Evolutionary conservation across 1,139 yeast genomes (phyloP).

Genomic region (Geotrichum fermentans): DNA sequence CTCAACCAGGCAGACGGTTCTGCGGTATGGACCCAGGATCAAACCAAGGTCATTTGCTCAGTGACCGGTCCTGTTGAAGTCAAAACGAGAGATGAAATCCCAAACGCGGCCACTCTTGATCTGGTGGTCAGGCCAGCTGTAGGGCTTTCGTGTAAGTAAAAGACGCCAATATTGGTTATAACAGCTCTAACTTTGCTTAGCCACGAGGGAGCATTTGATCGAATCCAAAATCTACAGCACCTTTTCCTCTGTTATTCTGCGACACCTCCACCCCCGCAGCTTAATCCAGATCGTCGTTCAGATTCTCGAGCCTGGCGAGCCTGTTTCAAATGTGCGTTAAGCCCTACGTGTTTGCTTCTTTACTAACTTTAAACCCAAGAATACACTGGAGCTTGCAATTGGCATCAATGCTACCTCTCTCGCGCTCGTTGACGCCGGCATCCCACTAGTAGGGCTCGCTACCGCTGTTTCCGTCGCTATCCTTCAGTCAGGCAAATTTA

Average conservation of each 20-base stretch:
- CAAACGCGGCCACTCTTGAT: constrained; percentile 73
- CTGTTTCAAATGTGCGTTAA: constrained; percentile 27
- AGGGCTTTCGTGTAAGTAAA: constrained; percentile 52
- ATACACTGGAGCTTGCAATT: constrained; percentile 54
- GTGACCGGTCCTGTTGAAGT: constrained; percentile 92
- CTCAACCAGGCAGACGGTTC: constrained; percentile 75
- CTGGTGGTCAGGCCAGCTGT: constrained; percentile 72
- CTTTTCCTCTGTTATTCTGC: constrained; percentile 55
- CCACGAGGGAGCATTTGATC: constrained; percentile 70
- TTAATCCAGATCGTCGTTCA: constrained; percentile 85
- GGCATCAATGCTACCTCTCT: constrained; percentile 67
- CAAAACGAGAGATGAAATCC: constrained; percentile 75
- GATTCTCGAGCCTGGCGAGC: constrained; percentile 58
- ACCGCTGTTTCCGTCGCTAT: constrained; percentile 51
- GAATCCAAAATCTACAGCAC: constrained; percentile 68
- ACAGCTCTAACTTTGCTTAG: too few relatives aligned
- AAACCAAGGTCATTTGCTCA: constrained; percentile 62
- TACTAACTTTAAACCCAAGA: constrained; percentile 19
- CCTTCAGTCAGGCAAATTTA: constrained; percentile 35
- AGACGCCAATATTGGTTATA: too few relatives aligned
- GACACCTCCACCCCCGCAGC: constrained; percentile 75
- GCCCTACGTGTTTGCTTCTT: not conserved
- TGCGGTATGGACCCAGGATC: constrained; percentile 49
- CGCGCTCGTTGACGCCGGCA: constrained; percentile 75
- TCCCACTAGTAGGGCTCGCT: constrained; percentile 61